Conservation (phyloP, 768 basidiomycete species). For the Tephrocybe rancida region DNA sequence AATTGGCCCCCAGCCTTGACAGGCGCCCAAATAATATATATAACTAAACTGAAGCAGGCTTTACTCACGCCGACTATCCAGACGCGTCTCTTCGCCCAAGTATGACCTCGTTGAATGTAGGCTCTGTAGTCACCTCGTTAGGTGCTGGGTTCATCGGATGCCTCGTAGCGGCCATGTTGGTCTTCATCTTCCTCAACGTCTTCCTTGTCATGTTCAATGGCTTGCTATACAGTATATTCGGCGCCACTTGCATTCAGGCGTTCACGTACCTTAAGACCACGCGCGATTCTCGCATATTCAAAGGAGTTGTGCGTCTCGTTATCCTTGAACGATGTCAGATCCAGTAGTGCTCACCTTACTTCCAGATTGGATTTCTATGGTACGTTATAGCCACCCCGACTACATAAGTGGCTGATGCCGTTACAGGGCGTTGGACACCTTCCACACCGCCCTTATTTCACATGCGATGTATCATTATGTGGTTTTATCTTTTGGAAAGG, state of each 20-base stretch:
- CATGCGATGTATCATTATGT: neutral
- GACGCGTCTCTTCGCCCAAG: too few relatives aligned
- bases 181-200: neutral
- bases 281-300: neutral
- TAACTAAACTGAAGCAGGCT: too few relatives aligned
- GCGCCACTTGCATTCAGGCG: neutral
- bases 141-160: neutral
- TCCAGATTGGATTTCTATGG: neutral
- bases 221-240: neutral
- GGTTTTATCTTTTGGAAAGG: neutral
- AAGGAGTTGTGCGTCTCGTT: neutral
- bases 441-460: neutral
- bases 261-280: neutral
- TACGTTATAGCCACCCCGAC: neutral
- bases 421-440: neutral
- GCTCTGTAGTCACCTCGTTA: neutral
- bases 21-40: too few relatives aligned
- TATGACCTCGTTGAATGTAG: too few relatives aligned
- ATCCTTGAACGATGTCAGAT: too few relatives aligned
- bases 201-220: neutral
- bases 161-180: neutral
- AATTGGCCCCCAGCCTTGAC: too few relatives aligned
- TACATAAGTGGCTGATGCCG: neutral
- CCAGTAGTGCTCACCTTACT: too few relatives aligned
- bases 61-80: too few relatives aligned